phyloP scores from a whole-genome alignment of 1,284 basidiomycete genomes.

The Veloboletus limbatus region DNA sequence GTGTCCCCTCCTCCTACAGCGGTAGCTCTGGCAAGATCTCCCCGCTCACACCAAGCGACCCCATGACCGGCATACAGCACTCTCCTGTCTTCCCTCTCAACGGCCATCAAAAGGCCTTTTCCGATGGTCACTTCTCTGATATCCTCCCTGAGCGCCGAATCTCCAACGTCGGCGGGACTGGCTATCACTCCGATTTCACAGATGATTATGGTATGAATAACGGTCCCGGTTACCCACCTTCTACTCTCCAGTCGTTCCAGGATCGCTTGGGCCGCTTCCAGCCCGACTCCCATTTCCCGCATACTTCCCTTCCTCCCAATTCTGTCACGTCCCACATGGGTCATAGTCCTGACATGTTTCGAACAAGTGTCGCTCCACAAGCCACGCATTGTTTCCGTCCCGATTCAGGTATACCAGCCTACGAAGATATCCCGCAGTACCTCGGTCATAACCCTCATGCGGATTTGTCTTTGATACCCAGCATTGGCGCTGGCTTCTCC shows the following conservation, averaged over 20 bases:
- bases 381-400: constrained; percentile 57
- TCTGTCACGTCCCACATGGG: constrained; percentile 45
- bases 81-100: constrained; percentile 47
- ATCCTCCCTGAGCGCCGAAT: constrained; percentile 57
- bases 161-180: constrained; percentile 40
- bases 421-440: constrained; percentile 58
- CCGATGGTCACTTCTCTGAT: constrained; percentile 50
- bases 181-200: constrained; percentile 55
- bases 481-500: constrained; percentile 59
- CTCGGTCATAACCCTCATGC: constrained; percentile 47
- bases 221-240: constrained; percentile 45
- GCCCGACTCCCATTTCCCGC: constrained; percentile 47
- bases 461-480: constrained; percentile 57
- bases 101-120: constrained; percentile 52
- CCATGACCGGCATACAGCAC: constrained; percentile 54
- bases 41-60: constrained; percentile 66
- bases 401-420: constrained; percentile 46
- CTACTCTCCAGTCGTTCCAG: constrained; percentile 52
- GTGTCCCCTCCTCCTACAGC: constrained; percentile 56
- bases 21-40: constrained; percentile 67
- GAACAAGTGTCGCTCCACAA: constrained; percentile 59
- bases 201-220: constrained; percentile 60
- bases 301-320: constrained; percentile 39
- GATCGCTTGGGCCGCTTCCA: constrained; percentile 55
- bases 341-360: constrained; percentile 52